phyloP scores from a whole-genome alignment of 768 basidiomycete species.

The Lactifluus pinguis region DNA sequence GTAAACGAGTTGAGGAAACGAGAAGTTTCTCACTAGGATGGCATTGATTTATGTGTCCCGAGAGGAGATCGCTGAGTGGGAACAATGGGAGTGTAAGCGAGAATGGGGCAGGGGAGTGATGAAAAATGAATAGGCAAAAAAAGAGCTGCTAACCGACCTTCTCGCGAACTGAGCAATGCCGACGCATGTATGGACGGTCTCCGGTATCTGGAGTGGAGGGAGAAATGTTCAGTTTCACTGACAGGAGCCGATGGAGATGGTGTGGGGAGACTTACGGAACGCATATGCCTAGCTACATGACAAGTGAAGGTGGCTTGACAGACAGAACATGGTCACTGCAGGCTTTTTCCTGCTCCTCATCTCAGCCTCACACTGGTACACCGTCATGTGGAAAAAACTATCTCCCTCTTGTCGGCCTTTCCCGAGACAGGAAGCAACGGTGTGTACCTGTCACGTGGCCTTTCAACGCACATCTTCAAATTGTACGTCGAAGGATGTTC shows the following conservation, averaged over 20 bases:
- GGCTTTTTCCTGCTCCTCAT: too few species aligned
- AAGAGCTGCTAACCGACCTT: constrained; percentile 37
- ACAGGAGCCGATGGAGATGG: not conserved
- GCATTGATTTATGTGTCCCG: constrained; percentile 82
- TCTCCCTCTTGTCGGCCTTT: too few species aligned
- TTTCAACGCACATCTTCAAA: too few species aligned
- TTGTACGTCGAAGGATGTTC: too few species aligned
- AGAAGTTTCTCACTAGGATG: constrained; percentile 66
- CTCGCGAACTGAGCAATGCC: constrained; percentile 80
- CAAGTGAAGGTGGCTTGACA: constrained; percentile 83
- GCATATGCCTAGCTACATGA: constrained; percentile 86
- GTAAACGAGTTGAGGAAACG: constrained; percentile 30
- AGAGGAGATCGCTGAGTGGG: constrained; percentile 61
- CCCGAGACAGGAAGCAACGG: too few species aligned
- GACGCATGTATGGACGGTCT: constrained; percentile 84
- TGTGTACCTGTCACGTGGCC: too few species aligned
- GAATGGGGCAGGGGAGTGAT: not conserved
- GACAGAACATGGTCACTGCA: constrained; percentile 58
- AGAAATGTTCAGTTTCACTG: not conserved
- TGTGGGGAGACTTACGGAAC: constrained; percentile 60
- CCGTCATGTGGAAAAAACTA: not conserved
- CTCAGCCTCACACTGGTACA: too few species aligned
- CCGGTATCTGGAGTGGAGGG: constrained; percentile 55
- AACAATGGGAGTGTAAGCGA: not conserved
- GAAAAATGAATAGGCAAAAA: too few species aligned